phyloP scores from a whole-genome alignment of 345 rosid genomes.

The Heritiera littoralis region DNA sequence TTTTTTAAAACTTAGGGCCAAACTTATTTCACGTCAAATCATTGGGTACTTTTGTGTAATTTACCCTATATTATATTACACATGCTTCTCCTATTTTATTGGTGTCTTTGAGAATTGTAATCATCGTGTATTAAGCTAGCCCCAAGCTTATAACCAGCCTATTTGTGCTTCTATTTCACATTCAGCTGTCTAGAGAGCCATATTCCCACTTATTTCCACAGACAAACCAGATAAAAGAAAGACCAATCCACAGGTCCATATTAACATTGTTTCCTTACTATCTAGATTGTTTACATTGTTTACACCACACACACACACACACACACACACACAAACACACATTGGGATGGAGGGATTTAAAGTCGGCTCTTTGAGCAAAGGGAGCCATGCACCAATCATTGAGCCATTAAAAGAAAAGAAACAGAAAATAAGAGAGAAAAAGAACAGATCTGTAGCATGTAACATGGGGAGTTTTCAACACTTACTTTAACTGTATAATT shows the following conservation, averaged over 20 bases:
- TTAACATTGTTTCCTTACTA: neutral
- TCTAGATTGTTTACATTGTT: neutral
- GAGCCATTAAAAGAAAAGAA: neutral
- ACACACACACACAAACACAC: too few relatives aligned
- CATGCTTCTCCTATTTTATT: neutral
- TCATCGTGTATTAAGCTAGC: neutral
- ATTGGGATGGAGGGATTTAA: neutral
- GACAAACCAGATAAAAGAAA: neutral
- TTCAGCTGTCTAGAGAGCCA: neutral
- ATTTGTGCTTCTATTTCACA: neutral
- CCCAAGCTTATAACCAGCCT: neutral
- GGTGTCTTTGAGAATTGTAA: neutral
- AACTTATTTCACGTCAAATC: neutral
- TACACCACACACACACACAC: too few relatives aligned
- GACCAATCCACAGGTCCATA: neutral
- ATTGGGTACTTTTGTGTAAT: neutral
- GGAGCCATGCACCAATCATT: neutral
- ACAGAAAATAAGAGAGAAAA: neutral
- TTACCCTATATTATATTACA: neutral
- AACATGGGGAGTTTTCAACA: constrained; percentile 22
- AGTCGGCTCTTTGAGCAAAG: neutral
- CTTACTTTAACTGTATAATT: constrained; percentile 55
- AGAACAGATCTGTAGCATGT: neutral
- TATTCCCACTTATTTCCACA: neutral
- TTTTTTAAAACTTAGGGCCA: neutral